phyloP scores from a whole-genome alignment of 2,329 filamentous ascomycete genomes.

The Pyrenophora teres region DNA sequence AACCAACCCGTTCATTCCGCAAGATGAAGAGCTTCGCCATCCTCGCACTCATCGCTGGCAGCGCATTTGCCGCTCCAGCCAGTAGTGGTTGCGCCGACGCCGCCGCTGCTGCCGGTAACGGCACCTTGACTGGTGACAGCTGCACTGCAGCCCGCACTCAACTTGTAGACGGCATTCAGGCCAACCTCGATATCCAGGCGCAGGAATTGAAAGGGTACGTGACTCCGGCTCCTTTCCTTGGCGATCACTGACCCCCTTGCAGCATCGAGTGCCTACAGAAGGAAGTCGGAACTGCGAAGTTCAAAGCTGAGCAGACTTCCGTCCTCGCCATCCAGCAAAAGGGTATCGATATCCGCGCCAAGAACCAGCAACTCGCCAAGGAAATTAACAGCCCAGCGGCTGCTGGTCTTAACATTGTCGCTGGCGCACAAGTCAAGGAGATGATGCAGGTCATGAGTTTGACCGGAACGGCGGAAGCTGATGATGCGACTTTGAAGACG shows the following conservation, averaged over 20 bases:
- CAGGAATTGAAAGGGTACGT: slow-evolving; percentile 26
- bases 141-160: slow-evolving; percentile 2
- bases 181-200: slow-evolving; percentile 28
- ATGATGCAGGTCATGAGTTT: slow-evolving; percentile 19
- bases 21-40: slow-evolving; percentile 16
- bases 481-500: slow-evolving; percentile 13
- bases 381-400: slow-evolving; percentile 21
- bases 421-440: slow-evolving; percentile 22
- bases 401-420: slow-evolving; percentile 20
- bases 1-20: background rate
- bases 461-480: slow-evolving; percentile 1
- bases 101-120: background rate
- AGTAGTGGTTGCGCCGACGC: no score
- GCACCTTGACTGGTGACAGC: background rate
- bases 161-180: slow-evolving; percentile 23
- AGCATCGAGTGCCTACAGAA: slow-evolving; percentile 17
- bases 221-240: background rate
- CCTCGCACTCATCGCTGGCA: slow-evolving; percentile 1
- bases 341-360: slow-evolving; percentile 24
- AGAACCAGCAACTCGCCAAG: slow-evolving; percentile 26
- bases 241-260: background rate
- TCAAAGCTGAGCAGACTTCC: background rate
- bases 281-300: slow-evolving; percentile 1
- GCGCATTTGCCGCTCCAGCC: background rate
- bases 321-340: slow-evolving; percentile 20